These are phyloP conservation scores for Spiraea crenata DNA, from an alignment of 331 rosid species.

Conservation along the genomic window DNA sequence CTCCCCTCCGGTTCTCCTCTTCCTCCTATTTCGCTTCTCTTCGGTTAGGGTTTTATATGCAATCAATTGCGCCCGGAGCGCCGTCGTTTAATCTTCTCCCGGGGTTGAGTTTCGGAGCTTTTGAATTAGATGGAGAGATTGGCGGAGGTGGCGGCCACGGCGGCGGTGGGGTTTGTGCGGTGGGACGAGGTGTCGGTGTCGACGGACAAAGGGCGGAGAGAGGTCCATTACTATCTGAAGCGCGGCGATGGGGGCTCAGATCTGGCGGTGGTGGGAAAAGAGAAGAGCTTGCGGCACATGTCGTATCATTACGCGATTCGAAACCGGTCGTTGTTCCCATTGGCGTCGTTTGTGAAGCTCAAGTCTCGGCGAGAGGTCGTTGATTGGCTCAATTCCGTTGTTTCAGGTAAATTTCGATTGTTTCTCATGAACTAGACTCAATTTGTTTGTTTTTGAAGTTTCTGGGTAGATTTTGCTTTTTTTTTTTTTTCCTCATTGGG, in stretches of 20 bases:
- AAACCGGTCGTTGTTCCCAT: conserved; percentile 22
- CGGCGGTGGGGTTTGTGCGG: conserved; percentile 40
- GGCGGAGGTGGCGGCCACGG: conserved; percentile 38
- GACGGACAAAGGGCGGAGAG: conserved; percentile 56
- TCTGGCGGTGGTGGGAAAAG: conserved; percentile 81
- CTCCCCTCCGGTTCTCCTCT: not conserved
- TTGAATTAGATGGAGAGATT: conserved; percentile 41
- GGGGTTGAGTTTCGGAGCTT: not conserved
- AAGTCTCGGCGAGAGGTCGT: conserved; percentile 73
- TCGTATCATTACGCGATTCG: conserved; percentile 53
- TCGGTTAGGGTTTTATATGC: conserved; percentile 13
- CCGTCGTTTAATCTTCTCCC: not conserved
- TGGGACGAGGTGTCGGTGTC: conserved; percentile 72
- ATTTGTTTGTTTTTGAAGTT: too few species aligned
- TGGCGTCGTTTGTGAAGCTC: conserved; percentile 43
- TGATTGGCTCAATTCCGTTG: conserved; percentile 66
- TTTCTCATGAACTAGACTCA: too few species aligned
- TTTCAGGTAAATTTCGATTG: conserved; percentile 45
- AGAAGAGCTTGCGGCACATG: conserved; percentile 71
- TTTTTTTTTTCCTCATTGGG: not conserved
- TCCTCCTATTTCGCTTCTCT: not conserved
- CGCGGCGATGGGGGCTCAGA: conserved; percentile 54
- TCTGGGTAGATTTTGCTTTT: not conserved
- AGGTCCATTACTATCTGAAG: conserved; percentile 67
- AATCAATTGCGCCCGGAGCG: not conserved